phyloP scores from a whole-genome alignment of 2,329 filamentous ascomycete genomes.

The Fusarium aywerte region DNA sequence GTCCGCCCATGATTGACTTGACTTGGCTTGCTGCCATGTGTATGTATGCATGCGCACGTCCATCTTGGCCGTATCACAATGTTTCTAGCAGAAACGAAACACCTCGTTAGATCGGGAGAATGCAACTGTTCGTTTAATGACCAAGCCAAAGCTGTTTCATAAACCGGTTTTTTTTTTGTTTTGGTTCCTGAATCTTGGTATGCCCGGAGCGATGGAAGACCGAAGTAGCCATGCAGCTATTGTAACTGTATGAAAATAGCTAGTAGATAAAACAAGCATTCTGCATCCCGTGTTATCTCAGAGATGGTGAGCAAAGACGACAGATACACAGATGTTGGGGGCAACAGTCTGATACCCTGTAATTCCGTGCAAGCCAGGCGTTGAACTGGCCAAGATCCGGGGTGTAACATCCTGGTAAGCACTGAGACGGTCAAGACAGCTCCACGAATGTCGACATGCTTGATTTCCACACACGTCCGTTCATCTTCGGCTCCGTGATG shows the following conservation, averaged over 20 bases:
- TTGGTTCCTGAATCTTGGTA: conserved; percentile 41
- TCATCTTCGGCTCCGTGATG: conserved; percentile 20
- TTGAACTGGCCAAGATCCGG: conserved; percentile 39
- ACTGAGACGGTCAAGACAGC: conserved; percentile 5
- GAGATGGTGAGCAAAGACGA: neutral
- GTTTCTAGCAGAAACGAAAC: conserved; percentile 9
- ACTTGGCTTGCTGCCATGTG: neutral
- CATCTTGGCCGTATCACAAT: conserved; percentile 6
- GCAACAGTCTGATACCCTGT: conserved; percentile 1
- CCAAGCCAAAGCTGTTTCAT: conserved; percentile 35
- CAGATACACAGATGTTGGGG: neutral
- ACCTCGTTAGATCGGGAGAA: conserved; percentile 12
- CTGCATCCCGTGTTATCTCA: neutral
- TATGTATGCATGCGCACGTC: conserved; percentile 12
- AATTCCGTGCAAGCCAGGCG: neutral
- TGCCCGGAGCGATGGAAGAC: conserved; percentile 35
- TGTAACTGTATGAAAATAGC: neutral
- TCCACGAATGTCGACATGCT: neutral
- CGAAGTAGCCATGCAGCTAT: conserved; percentile 15
- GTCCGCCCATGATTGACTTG: neutral
- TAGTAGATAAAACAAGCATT: conserved; percentile 1
- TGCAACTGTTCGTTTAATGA: conserved; percentile 16
- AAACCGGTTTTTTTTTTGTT: conserved; percentile 22
- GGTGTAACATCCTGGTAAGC: conserved; percentile 34
- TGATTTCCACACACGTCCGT: neutral